Conservation (phyloP, 176 grass and related monocot genomes). For the Triticum urartu region DNA sequence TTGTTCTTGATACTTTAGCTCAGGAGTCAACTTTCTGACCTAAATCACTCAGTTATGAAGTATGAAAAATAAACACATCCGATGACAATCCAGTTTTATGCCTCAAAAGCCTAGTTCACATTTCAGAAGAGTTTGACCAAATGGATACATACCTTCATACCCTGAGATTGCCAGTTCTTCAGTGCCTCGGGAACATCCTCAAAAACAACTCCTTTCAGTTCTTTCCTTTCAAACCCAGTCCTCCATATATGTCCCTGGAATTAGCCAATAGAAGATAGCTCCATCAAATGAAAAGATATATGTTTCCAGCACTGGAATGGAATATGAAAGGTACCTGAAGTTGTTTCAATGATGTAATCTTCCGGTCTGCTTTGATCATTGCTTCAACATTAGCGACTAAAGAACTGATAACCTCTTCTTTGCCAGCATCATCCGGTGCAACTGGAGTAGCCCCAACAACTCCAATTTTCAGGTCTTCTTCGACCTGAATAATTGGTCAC, state of each 20-base stretch:
- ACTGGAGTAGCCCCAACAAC: slow-evolving; percentile 60
- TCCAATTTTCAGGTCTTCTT: slow-evolving; percentile 73
- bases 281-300: slow-evolving; percentile 3
- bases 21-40: background rate
- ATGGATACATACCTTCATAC: slow-evolving; percentile 57
- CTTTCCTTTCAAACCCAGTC: slow-evolving; percentile 81
- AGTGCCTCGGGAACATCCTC: slow-evolving; percentile 85
- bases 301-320: slow-evolving; percentile 13
- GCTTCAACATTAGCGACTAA: slow-evolving; percentile 85
- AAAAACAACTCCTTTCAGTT: slow-evolving; percentile 85
- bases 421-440: slow-evolving; percentile 57
- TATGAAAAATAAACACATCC: background rate
- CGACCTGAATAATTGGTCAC: slow-evolving; percentile 51
- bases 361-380: slow-evolving; percentile 94
- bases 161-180: slow-evolving; percentile 77
- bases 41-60: background rate
- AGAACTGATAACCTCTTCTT: slow-evolving; percentile 69
- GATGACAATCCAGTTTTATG: background rate
- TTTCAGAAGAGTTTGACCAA: background rate
- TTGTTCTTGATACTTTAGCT: background rate
- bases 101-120: background rate
- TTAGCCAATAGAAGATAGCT: slow-evolving; percentile 20
- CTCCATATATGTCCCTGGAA: slow-evolving; percentile 98
- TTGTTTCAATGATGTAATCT: slow-evolving; percentile 95
- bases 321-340: slow-evolving; percentile 68